These are phyloP conservation scores for Cicer arietinum DNA, from an alignment of 306 rosid species.

Conservation along the genomic window DNA sequence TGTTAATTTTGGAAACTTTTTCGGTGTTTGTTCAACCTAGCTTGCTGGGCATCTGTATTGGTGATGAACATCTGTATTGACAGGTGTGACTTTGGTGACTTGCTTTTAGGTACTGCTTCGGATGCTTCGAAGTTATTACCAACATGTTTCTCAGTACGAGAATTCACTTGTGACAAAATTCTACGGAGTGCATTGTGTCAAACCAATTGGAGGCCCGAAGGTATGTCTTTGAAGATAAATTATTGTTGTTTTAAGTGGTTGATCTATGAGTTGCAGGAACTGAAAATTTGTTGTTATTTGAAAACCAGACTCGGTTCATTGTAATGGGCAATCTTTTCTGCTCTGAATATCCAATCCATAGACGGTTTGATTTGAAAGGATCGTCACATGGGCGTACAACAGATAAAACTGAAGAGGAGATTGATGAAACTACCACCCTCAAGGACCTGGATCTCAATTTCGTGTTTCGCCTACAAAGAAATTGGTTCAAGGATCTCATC, in stretches of 20 bases:
- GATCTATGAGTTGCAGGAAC: slow-evolving; percentile 1
- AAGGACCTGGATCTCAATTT: slow-evolving; percentile 97
- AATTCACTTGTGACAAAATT: slow-evolving; percentile 93
- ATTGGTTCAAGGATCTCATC: slow-evolving; percentile 69
- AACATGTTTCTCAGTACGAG: slow-evolving; percentile 69
- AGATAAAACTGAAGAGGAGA: slow-evolving; percentile 76
- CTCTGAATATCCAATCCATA: slow-evolving; percentile 92
- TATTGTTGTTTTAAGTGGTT: slow-evolving; percentile 26
- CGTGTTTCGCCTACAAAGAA: slow-evolving; percentile 75
- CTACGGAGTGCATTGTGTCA: slow-evolving; percentile 96
- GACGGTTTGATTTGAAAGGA: slow-evolving; percentile 93
- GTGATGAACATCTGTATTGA: background rate
- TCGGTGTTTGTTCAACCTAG: background rate
- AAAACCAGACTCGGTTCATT: slow-evolving; percentile 86
- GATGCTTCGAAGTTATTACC: slow-evolving; percentile 87
- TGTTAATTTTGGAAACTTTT: background rate
- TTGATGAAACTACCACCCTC: slow-evolving; percentile 96
- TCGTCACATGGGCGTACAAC: slow-evolving; percentile 95
- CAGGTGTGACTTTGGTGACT: slow-evolving; percentile 29
- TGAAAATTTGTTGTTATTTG: slow-evolving; percentile 36
- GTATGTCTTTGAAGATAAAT: slow-evolving; percentile 47
- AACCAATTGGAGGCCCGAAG: slow-evolving; percentile 94
- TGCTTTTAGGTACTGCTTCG: slow-evolving; percentile 81
- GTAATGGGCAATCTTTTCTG: slow-evolving; percentile 99
- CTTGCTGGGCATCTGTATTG: too few relatives aligned